Conservation (phyloP, 139 green algal genomes). For the Tetratostichococcus sp. region DNA sequence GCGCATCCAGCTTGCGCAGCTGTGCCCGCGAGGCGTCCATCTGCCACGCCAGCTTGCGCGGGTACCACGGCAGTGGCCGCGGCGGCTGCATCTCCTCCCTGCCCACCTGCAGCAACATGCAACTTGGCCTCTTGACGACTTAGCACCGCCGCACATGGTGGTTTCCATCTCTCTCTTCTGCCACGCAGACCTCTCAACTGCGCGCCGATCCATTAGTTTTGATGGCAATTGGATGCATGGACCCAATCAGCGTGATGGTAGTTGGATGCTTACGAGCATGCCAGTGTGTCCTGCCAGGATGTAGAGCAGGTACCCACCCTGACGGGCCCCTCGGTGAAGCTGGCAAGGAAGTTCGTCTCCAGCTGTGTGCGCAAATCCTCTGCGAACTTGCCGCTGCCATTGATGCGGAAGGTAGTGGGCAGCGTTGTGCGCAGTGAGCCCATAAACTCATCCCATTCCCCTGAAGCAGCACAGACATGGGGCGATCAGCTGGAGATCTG, state of each 20-base stretch:
- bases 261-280: no score
- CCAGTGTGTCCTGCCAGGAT: no score
- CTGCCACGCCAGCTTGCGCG: constrained; percentile 89
- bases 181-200: no score
- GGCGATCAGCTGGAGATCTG: no score
- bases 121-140: no score
- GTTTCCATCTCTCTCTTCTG: no score
- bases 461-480: neutral
- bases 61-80: constrained; percentile 87
- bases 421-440: constrained; percentile 63
- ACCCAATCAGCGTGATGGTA: no score
- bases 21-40: constrained; percentile 79
- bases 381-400: constrained; percentile 83
- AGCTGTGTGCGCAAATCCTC: constrained; percentile 67
- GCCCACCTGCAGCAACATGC: constrained; percentile 24
- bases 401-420: constrained; percentile 96
- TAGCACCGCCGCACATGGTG: no score
- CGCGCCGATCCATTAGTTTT: no score
- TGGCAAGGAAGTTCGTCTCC: constrained; percentile 64
- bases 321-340: constrained; percentile 42
- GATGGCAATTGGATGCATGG: neutral
- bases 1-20: constrained; percentile 74
- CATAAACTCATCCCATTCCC: constrained; percentile 90
- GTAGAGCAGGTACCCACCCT: constrained; percentile 13
- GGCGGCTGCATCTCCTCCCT: constrained; percentile 64